Base-by-base conservation (phyloP, 2,329 filamentous ascomycete genomes). In the Sarocladium oryzae region DNA sequence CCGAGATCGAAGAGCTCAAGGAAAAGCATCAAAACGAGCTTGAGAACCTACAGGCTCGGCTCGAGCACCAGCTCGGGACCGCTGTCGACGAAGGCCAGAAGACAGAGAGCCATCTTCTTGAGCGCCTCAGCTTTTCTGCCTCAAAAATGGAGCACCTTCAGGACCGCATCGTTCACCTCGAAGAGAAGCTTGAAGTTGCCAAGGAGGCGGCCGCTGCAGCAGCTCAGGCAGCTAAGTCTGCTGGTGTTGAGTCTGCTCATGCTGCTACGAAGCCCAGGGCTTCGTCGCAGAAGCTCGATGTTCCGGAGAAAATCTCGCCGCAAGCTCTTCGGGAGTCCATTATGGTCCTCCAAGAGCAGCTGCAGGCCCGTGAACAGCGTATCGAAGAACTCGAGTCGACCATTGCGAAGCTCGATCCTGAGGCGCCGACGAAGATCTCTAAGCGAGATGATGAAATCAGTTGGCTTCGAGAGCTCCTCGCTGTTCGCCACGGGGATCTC, bases 291-390 rank as follows among this genome's bases (percentile, higher is more conserved):
- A 70, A 66, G 58, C 64, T 72, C 53, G 76, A 78, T 20, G 69
- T 84, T 3, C 87, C 89, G 0, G 89, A 93, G 66, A 95, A 87
- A 75, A 89, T 96, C 53, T 96, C 92, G 2, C 89, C 91, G 1
- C 92, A 97, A 68, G 93, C 93, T 6, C 79, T 99, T 28, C 86
- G 93, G 26, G 93, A 99, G 69, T 96, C 91, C 1, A 96, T 99
- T 63, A 84, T 95, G 69, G 93, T 96, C 16, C 76, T 99, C 23
- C 93, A 99, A 69, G 92, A 97, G 67, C 93, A 99, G 67, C 78
- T 99, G 6, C 93, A 97, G 66, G 89, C 93, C 60, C 90, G 93
- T 50, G 93, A 99, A 70, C 80, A 86, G 54, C 85, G 83, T 35
- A 95, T 97, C 58, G 93, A 99, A 65, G 82, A 86, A 55, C 84